Base-by-base conservation (phyloP, 2,329 filamentous ascomycete genomes). In the Geosmithia morbida region DNA sequence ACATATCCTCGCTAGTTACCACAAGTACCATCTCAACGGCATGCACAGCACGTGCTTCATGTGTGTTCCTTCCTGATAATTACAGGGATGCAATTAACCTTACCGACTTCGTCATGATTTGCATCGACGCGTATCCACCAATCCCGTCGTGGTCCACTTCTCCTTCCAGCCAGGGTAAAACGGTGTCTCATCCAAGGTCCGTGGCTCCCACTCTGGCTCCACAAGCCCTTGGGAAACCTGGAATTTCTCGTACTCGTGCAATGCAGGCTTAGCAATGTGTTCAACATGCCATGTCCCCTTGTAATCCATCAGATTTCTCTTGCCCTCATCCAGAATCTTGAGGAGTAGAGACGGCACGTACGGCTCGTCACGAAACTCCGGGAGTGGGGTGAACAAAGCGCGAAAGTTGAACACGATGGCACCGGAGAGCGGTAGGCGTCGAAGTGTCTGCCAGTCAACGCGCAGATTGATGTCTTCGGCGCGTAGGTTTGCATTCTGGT, bases 331-430 rank as follows among this genome's bases (percentile, higher is more conserved):
- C n/a, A 90, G 55, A 1, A 92, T 66, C 62, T 83, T 85, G 2
- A 79, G 61, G 2, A 87, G 47, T 5, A 94, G 59, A 0, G 74
- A 75, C 0, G 87, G 87, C 0, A 94, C 66, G 44, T 79, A 83
- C 0, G 84, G 76, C 60, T 94, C 87, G 48, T 83, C 70, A 2
- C 75, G 67, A 49, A 94, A 79, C 52, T 83, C 78, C 0, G 70
- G 59, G 0, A 94, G 60, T 0, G 84, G 83, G 0, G 86, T 92
- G 62, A 94, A 94, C 0, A 92, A 62, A 0, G 83, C 86, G 58
- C 90, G 94, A 74, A 90, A 94, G 61, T 92, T 94, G 68, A 94
- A 94, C 0, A 87, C 75, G 1, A 94, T 68, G 0, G 75, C 82
- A 0, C 77, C 85, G 0, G 83, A 87, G 0, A 94, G 67, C 0